A percentile compares a stretch with the other conserved stretches of the same genome.
Evolutionary conservation across 768 basidiomycete genomes (phyloP).

Genomic region (Sistotremastrum suecicum): DNA sequence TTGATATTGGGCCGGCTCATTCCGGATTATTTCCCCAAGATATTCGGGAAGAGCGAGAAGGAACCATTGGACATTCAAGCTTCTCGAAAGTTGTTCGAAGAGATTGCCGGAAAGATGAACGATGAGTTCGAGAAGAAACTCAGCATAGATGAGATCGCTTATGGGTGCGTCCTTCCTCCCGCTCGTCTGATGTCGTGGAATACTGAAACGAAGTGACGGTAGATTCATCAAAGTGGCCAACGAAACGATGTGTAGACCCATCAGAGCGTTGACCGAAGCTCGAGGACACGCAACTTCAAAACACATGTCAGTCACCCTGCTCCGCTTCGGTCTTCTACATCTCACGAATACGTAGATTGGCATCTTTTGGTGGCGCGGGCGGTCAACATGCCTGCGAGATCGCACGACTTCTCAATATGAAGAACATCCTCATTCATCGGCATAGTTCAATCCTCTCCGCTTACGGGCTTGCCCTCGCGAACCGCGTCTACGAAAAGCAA

Average conservation of each 20-base stretch:
- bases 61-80: slow-evolving; percentile 72
- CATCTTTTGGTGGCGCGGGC: slow-evolving; percentile 25
- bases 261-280: slow-evolving; percentile 82
- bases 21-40: slow-evolving; percentile 87
- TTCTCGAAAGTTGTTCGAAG: slow-evolving; percentile 51
- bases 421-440: slow-evolving; percentile 75
- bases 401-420: slow-evolving; percentile 73
- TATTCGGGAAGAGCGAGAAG: slow-evolving; percentile 81
- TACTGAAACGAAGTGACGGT: neutral
- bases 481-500: slow-evolving; percentile 76
- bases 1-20: slow-evolving; percentile 78
- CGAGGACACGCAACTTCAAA: slow-evolving; percentile 70
- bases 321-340: slow-evolving; percentile 5
- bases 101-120: slow-evolving; percentile 59
- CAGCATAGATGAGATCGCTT: slow-evolving; percentile 72
- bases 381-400: slow-evolving; percentile 93
- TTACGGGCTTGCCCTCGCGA: slow-evolving; percentile 86
- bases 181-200: neutral
- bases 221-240: slow-evolving; percentile 95
- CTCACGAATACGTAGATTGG: neutral
- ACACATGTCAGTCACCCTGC: slow-evolving; percentile 37
- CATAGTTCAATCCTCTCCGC: slow-evolving; percentile 91
- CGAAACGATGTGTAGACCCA: slow-evolving; percentile 92
- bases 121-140: slow-evolving; percentile 38
- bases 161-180: slow-evolving; percentile 40